phyloP scores from a whole-genome alignment of 2,329 filamentous ascomycete species.

The Fusarium staphyleae region DNA sequence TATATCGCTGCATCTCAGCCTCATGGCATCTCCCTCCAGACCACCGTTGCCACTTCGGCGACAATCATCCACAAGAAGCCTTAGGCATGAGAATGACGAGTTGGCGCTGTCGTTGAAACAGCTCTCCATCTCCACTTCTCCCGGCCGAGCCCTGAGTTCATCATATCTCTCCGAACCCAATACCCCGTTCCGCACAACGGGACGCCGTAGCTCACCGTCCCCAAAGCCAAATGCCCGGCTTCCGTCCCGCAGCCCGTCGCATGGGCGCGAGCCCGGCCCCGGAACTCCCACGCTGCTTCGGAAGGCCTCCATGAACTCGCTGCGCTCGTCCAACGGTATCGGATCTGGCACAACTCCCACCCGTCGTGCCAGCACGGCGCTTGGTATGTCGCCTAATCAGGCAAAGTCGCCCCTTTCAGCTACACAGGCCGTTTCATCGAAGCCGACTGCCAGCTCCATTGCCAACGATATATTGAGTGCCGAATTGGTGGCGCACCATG shows the following conservation, averaged over 20 bases:
- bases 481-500: constrained; percentile 71
- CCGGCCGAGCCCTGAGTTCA: constrained; percentile 39
- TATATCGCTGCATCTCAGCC: constrained; percentile 7
- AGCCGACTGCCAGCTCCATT: constrained; percentile 60
- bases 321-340: constrained; percentile 57
- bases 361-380: constrained; percentile 57
- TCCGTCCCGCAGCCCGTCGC: constrained; percentile 53
- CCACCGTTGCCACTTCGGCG: constrained; percentile 45
- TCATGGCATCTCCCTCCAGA: constrained; percentile 43
- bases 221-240: constrained; percentile 37
- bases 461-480: constrained; percentile 73
- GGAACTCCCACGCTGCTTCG: constrained; percentile 60
- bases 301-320: constrained; percentile 65
- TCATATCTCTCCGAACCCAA: constrained; percentile 49
- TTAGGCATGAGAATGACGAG: constrained; percentile 42
- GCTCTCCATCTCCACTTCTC: constrained; percentile 51
- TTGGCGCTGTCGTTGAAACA: constrained; percentile 54
- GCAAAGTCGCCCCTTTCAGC: constrained; percentile 47
- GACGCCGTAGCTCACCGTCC: constrained; percentile 42
- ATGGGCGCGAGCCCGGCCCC: constrained; percentile 53
- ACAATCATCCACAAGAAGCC: constrained; percentile 45
- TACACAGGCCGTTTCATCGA: constrained; percentile 44
- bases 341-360: constrained; percentile 49
- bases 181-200: constrained; percentile 51
- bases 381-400: constrained; percentile 53